Percentiles rank a stretch among this genome's conserved stretches.
Evolutionary conservation across 208 protist species (phyloP).

Genomic region (Crithidia expoeki): DNA sequence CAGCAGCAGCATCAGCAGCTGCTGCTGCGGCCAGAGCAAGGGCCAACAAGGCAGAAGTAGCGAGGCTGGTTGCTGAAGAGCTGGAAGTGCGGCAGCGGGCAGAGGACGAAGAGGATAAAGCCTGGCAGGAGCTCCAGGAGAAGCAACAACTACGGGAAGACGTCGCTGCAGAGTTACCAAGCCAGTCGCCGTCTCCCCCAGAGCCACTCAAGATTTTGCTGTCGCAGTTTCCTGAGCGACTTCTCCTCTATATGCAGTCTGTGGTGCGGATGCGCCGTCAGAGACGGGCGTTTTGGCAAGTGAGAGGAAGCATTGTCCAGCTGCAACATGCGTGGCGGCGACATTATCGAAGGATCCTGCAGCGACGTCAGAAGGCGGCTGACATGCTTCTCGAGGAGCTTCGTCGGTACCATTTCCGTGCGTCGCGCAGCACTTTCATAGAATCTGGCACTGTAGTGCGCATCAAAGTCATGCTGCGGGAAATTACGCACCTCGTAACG

Average conservation of each 20-base stretch:
- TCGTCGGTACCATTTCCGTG: conserved; percentile 8
- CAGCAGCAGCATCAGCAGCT: not conserved
- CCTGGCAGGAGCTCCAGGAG: not conserved
- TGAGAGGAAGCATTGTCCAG: not conserved
- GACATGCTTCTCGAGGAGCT: conserved; percentile 18
- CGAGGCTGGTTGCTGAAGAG: not conserved
- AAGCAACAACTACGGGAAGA: not conserved
- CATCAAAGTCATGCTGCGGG: conserved; percentile 27
- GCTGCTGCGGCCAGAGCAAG: not conserved
- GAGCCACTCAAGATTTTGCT: not conserved
- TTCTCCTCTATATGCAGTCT: conserved; percentile 23
- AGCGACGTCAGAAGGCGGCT: conserved; percentile 13
- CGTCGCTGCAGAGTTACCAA: not conserved
- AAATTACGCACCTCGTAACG: conserved; percentile 56
- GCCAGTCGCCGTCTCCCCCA: not conserved
- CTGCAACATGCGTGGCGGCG: conserved; percentile 27
- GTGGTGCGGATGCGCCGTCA: conserved; percentile 13
- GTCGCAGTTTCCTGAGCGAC: conserved; percentile 9
- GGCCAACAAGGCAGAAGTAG: not conserved
- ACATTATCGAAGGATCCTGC: not conserved
- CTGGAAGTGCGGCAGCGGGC: not conserved
- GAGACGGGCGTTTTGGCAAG: not conserved
- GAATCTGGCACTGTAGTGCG: conserved; percentile 26
- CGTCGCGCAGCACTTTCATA: conserved; percentile 1
- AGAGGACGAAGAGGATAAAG: not conserved